These are phyloP conservation scores for Dimargaris xerosporica DNA, from an alignment of 192 early-diverging fungal genomes.

Conservation along the genomic window DNA sequence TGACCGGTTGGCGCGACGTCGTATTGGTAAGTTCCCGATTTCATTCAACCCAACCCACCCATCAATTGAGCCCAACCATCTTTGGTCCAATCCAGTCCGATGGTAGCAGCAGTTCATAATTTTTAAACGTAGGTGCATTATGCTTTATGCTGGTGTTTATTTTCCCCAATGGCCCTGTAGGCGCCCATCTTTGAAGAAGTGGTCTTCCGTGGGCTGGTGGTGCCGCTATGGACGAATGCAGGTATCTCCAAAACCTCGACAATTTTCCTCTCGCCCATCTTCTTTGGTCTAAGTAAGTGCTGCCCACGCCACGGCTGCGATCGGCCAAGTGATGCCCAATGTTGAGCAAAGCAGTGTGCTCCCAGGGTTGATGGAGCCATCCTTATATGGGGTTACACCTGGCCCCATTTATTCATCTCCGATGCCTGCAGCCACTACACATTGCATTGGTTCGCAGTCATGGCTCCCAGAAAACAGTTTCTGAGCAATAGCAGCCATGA, in stretches of 20 bases:
- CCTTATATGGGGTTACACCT: not conserved
- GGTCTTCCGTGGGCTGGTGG: not conserved
- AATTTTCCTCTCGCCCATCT: not conserved
- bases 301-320: not conserved
- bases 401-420: not conserved
- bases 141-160: not conserved
- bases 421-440: not conserved
- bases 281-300: slow-evolving; percentile 1
- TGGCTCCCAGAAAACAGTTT: not conserved
- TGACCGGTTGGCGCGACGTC: not conserved
- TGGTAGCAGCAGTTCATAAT: not conserved
- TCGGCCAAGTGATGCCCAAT: not conserved
- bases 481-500: not conserved
- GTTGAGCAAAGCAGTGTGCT: not conserved
- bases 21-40: not conserved
- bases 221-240: not conserved
- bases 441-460: not conserved
- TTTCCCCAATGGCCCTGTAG: not conserved
- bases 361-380: not conserved
- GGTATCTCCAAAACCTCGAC: not conserved
- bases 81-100: not conserved
- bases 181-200: not conserved
- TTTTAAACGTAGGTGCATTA: not conserved
- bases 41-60: not conserved
- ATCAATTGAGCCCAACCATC: not conserved